A percentile compares a stretch with the other conserved stretches of the same genome.
phyloP scores from a whole-genome alignment of 768 basidiomycete species.

The Boletus pseudo-olivaceus region DNA sequence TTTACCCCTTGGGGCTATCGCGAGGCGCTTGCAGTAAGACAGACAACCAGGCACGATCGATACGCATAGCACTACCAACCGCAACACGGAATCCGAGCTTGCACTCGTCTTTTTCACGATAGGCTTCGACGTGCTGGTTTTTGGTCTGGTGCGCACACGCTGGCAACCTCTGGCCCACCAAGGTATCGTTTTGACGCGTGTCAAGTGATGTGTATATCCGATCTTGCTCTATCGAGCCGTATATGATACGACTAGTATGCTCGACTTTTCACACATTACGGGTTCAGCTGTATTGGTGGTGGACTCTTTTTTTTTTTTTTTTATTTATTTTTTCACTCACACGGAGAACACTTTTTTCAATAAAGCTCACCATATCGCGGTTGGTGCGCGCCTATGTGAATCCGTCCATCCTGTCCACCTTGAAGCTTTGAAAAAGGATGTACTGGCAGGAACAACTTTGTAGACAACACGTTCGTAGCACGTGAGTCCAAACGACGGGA shows the following conservation, averaged over 20 bases:
- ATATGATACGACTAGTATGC: no score
- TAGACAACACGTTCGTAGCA: conserved; percentile 13
- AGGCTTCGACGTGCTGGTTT: neutral
- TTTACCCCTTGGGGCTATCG: neutral
- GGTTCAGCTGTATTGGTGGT: neutral
- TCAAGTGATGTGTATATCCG: neutral
- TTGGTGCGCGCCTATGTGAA: neutral
- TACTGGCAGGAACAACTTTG: neutral
- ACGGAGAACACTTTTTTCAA: neutral
- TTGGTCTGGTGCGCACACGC: neutral
- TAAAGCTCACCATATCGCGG: neutral
- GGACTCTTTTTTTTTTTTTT: neutral
- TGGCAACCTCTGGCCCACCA: neutral
- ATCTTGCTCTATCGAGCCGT: neutral
- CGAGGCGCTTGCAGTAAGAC: neutral
- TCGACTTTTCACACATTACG: neutral
- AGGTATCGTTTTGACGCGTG: neutral
- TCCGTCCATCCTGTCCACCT: neutral
- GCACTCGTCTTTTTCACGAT: neutral
- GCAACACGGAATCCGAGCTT: no score
- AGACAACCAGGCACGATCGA: neutral
- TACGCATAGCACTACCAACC: no score
- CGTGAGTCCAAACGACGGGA: neutral
- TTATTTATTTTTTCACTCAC: neutral
- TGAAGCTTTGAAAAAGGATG: neutral